Conservation (phyloP, 225 moss, liverwort and hornwort genomes). For the Takakia lepidozioides region DNA sequence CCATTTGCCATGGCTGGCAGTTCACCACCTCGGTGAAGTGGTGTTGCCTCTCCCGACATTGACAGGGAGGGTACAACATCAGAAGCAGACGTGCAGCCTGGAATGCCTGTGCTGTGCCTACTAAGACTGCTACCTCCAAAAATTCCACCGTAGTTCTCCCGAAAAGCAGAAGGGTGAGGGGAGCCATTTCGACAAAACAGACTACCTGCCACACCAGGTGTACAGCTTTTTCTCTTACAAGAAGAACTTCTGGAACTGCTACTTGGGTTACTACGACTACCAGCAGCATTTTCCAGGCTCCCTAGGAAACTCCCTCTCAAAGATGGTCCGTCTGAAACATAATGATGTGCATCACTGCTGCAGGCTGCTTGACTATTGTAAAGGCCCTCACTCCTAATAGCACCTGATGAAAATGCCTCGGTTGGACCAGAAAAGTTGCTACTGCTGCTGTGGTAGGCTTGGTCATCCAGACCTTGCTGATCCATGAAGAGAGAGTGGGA, state of each 20-base stretch:
- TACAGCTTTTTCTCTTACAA: conserved; percentile 81
- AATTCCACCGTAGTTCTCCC: conserved; percentile 39
- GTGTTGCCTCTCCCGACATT: conserved; percentile 29
- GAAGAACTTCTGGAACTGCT: conserved; percentile 69
- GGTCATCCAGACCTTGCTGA: conserved; percentile 30
- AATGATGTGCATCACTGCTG: conserved; percentile 31
- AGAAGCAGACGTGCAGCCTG: conserved; percentile 46
- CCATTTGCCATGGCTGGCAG: conserved; percentile 22
- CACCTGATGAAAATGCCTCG: conserved; percentile 34
- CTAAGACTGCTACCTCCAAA: conserved; percentile 35
- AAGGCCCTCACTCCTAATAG: conserved; percentile 29
- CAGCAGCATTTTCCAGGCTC: conserved; percentile 21
- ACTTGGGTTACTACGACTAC: conserved; percentile 37
- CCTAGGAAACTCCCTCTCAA: conserved; percentile 22
- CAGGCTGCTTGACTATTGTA: conserved; percentile 38
- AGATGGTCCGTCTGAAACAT: conserved; percentile 36
- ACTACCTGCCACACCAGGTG: conserved; percentile 50
- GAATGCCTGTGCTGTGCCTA: conserved; percentile 43
- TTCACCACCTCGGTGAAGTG: conserved; percentile 38
- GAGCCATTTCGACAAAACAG: conserved; percentile 51
- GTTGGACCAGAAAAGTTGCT: conserved; percentile 29
- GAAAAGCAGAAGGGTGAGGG: conserved; percentile 45
- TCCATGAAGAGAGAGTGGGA: conserved; percentile 39
- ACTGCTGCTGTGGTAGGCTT: conserved; percentile 30
- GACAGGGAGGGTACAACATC: conserved; percentile 48